A percentile compares a stretch with the other conserved stretches of the same genome.
Conservation (phyloP, 192 early-diverging fungal genomes). For the Coemansia umbellata region DNA sequence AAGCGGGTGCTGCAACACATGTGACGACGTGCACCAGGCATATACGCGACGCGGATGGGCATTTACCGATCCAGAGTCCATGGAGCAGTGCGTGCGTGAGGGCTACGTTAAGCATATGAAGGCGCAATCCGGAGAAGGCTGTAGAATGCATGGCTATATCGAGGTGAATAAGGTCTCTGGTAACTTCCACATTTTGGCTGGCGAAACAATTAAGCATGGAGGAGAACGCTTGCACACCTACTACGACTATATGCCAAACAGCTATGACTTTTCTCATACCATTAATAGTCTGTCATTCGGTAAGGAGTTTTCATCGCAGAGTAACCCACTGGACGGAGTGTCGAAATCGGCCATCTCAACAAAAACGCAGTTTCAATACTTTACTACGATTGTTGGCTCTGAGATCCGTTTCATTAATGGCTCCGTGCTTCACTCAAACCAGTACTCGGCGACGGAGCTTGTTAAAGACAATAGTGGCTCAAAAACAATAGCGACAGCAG, state of each 20-base stretch:
- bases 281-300: conserved; percentile 86
- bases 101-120: conserved; percentile 71
- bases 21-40: conserved; percentile 83
- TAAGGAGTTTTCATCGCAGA: conserved; percentile 31
- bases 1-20: conserved; percentile 90
- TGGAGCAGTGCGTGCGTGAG: conserved; percentile 91
- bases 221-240: conserved; percentile 29
- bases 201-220: conserved; percentile 53
- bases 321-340: conserved; percentile 67
- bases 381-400: conserved; percentile 90
- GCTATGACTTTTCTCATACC: conserved; percentile 77
- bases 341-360: conserved; percentile 52
- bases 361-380: conserved; percentile 84
- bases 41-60: conserved; percentile 83
- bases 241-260: conserved; percentile 45
- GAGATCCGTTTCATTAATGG: conserved; percentile 69
- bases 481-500: background rate
- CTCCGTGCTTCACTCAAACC: conserved; percentile 76
- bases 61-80: conserved; percentile 64
- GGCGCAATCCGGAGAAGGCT: conserved; percentile 84
- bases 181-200: conserved; percentile 91
- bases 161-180: conserved; percentile 90
- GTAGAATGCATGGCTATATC: conserved; percentile 75
- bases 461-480: conserved; percentile 15
- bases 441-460: conserved; percentile 92